These are phyloP conservation scores for Hordeum vulgare DNA, from an alignment of 176 grass and related monocot species.

Conservation along the genomic window DNA sequence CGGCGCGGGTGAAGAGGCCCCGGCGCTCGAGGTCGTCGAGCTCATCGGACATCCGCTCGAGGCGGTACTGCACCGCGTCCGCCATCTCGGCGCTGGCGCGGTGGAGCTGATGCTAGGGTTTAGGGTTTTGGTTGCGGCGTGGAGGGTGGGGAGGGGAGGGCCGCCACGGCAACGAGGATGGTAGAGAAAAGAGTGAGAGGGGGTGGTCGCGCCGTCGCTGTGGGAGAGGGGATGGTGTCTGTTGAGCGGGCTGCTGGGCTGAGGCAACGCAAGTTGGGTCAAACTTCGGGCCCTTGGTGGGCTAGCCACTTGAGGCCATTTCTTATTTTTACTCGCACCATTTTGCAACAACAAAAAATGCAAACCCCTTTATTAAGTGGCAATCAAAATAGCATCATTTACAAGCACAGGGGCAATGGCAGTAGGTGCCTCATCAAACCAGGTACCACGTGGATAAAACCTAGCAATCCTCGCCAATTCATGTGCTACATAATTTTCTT, in stretches of 20 bases:
- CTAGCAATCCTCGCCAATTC: no score
- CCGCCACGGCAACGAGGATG: background rate
- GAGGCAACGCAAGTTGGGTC: background rate
- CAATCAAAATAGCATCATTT: no score
- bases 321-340: no score
- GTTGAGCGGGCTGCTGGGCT: background rate
- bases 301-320: no score
- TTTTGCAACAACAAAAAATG: no score
- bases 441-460: no score
- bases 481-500: no score
- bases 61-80: constrained; percentile 75
- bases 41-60: constrained; percentile 85
- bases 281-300: no score
- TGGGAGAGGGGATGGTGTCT: background rate
- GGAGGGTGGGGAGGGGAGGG: background rate
- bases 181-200: background rate
- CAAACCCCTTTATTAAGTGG: no score
- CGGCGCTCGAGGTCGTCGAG: constrained; percentile 74
- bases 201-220: background rate
- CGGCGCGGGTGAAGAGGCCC: constrained; percentile 74
- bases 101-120: background rate
- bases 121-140: background rate
- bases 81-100: constrained; percentile 33
- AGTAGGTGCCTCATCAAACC: no score
- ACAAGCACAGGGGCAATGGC: no score